phyloP scores from a whole-genome alignment of 2,329 filamentous ascomycete genomes.

The Phyllosticta citriasiana region DNA sequence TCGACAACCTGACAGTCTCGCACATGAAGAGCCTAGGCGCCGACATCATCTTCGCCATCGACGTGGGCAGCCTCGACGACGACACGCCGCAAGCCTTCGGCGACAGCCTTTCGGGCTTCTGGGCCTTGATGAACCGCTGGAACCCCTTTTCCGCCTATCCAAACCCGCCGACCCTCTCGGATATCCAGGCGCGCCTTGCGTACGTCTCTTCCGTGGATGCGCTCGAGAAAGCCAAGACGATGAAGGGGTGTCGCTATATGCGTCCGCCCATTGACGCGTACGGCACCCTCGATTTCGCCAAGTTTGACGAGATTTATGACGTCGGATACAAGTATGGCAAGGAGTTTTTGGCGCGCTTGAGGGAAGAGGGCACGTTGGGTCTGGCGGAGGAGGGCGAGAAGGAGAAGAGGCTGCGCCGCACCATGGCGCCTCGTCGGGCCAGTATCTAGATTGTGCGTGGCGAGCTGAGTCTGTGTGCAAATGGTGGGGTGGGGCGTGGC shows the following conservation, averaged over 20 bases:
- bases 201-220: slow-evolving; percentile 95
- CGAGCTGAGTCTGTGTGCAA: background rate
- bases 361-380: slow-evolving; percentile 66
- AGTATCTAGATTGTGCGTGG: slow-evolving; percentile 28
- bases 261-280: slow-evolving; percentile 88
- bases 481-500: background rate
- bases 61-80: slow-evolving; percentile 88
- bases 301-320: slow-evolving; percentile 93
- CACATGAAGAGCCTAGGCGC: slow-evolving; percentile 95
- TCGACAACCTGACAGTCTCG: slow-evolving; percentile 92
- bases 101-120: slow-evolving; percentile 87
- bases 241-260: slow-evolving; percentile 91
- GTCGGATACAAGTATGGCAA: slow-evolving; percentile 81
- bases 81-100: slow-evolving; percentile 86
- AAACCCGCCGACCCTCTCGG: slow-evolving; percentile 87
- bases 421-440: slow-evolving; percentile 41
- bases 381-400: slow-evolving; percentile 42
- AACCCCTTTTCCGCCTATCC: slow-evolving; percentile 84
- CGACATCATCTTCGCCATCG: slow-evolving; percentile 89
- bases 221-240: slow-evolving; percentile 83
- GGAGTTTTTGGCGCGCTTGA: slow-evolving; percentile 66
- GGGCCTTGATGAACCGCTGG: slow-evolving; percentile 93
- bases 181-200: slow-evolving; percentile 89
- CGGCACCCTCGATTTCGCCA: slow-evolving; percentile 89
- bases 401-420: slow-evolving; percentile 40